Base-by-base conservation (phyloP, 345 rosid genomes). In the Sisymbrium irio region DNA sequence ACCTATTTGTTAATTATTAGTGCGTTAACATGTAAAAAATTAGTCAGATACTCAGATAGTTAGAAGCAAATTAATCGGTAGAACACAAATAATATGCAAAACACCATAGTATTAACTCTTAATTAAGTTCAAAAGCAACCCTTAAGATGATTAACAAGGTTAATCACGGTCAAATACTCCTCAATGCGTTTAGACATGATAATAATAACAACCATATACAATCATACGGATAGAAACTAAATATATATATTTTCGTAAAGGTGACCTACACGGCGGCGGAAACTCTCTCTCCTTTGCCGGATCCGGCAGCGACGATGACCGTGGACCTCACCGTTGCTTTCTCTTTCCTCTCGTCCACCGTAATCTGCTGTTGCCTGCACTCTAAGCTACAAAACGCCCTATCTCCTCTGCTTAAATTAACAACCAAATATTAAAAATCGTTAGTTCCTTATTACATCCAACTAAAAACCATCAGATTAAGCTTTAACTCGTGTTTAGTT, bases 321-420 rank as follows among this genome's bases (percentile, higher is more conserved):
- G 67, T 47, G 53, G 78, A 17, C 8, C 62, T 28, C 35, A 50
- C 59, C 57, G 20, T 9, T 45, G 39, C 7, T 65, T 82, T 85
- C 65, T 83, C 90, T 62, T 80, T 83, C 77, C 60, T 82, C 82
- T 86, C 92, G 69, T 92, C 96, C 58, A 81, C 83, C 77, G 85
- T 85, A 66, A 90, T 88, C 71, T 82, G 85, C 46, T 80, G 54
- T 54, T 88, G 94, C 81, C 98, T 83, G 85, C 96, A 92, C 78
- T 88, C 91, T 76, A 65, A 72, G 42, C 96, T 88, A 73, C 98
- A 92, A 85, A 92, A 92, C 13, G 95, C 98, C n/a, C 87, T 78
- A 67, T 92, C 94, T 56, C 98, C 98, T 84, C 96, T 89, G 74
- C 41, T 51, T 25, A 51, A 18, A 39, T 42, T 54, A 0, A 50